A percentile compares a stretch with the other conserved stretches of the same genome.
Evolutionary conservation across 441 rosid genomes (phyloP).

Genomic region (Aquilaria agallochum): DNA sequence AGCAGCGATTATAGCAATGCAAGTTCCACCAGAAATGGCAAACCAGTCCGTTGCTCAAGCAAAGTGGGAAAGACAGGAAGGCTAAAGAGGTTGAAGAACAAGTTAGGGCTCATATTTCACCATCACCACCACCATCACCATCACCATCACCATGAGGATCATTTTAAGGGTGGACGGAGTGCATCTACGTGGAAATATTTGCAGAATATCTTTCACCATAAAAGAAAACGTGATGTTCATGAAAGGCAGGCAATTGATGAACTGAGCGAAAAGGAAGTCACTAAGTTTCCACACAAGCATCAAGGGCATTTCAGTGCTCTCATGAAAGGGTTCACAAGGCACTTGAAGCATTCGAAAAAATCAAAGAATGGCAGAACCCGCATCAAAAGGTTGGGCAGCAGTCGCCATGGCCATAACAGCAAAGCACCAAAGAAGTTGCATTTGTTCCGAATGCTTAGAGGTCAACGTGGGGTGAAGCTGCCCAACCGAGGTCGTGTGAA

Average conservation of each 20-base stretch:
- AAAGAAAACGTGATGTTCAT: constrained; percentile 15
- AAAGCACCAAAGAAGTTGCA: constrained; percentile 14
- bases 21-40: constrained; percentile 13
- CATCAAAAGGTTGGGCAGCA: constrained; percentile 1
- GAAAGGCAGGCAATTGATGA: constrained; percentile 16
- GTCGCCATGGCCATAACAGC: constrained; percentile 7
- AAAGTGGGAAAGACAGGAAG: constrained; percentile 25
- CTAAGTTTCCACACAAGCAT: constrained; percentile 15
- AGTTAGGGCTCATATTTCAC: constrained; percentile 47
- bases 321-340: constrained; percentile 40
- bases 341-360: constrained; percentile 35
- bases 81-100: constrained; percentile 41
- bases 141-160: constrained; percentile 15
- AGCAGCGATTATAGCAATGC: constrained; percentile 18
- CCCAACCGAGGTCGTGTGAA: constrained; percentile 25
- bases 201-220: constrained; percentile 21
- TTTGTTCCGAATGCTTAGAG: constrained; percentile 34
- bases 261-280: constrained; percentile 13
- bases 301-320: constrained; percentile 39
- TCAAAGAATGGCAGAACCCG: constrained; percentile 14
- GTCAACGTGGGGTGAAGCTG: constrained; percentile 26
- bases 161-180: background rate
- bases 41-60: constrained; percentile 10
- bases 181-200: constrained; percentile 35
- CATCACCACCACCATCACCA: constrained; percentile 57